Evolutionary conservation across 2,329 filamentous ascomycete genomes (phyloP), one percentile per base, ranked within the genome.

Genomic region (Paracoccidioides brasiliensis): DNA sequence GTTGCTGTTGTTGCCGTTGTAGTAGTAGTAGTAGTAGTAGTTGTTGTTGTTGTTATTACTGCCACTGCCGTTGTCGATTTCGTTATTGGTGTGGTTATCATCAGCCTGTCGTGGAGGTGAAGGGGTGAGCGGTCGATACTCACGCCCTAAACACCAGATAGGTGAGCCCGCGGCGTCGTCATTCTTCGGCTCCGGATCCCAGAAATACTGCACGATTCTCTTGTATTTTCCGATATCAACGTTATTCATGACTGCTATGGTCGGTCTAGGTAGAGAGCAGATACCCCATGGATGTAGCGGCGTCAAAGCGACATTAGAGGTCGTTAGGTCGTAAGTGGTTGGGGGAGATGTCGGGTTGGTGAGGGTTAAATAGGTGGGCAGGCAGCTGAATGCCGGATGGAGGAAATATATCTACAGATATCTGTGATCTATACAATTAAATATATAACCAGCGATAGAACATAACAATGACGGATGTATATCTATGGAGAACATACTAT

Each of bases 101-200:
- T 33, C 46, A 12, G 6, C 8, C 33, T 38, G 33, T 44, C 12
- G 42, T 57, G 41, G 60, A 46, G 55, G 53, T 48, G 44, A 48
- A 28, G 37, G 30, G 38, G 56, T 49, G 28, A 14, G 64, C 44
- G 64, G 62, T 35, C 65, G 72, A 68, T 86, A 86, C 63, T 78
- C 70, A 64, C 71, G 70, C 43, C 84, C 84, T 49, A 97, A 76
- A 66, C 90, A 94, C 90, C 91, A 97, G 59, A 95, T 87, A 10
- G 87, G 82, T 38, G 81, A 77, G 59, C 83, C 78, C 41, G 79
- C 77, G 57, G 74, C 69, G 56, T 83, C 76, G 67, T 95, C 84
- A 72, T 96, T 95, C 59, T 80, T 82, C 5, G 90, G 90, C 60
- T 90, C 84, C 0, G 90, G 89, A 64, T 96, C 90, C 85, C 90